phyloP scores from a whole-genome alignment of 352 stramenopile species.

The Pythium dissimile region DNA sequence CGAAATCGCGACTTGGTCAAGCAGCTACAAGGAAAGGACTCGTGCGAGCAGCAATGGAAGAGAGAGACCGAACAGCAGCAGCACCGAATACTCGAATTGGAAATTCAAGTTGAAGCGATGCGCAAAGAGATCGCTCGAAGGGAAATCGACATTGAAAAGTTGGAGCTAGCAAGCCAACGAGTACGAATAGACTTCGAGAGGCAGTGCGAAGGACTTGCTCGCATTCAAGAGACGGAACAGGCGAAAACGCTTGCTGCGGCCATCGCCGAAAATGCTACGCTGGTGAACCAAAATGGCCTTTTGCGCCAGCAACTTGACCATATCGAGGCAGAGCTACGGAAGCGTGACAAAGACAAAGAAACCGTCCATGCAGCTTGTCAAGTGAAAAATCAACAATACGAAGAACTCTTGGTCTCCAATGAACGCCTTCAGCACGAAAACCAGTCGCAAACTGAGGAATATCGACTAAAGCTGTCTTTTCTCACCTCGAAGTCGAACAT shows the following conservation, averaged over 20 bases:
- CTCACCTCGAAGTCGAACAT: slow-evolving; percentile 1
- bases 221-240: slow-evolving; percentile 19
- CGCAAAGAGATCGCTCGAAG: slow-evolving; percentile 38
- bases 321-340: slow-evolving; percentile 13
- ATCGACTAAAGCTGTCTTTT: slow-evolving; percentile 38
- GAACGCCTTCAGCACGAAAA: slow-evolving; percentile 39
- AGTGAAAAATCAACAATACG: slow-evolving; percentile 37
- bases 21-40: slow-evolving; percentile 1
- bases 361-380: slow-evolving; percentile 19
- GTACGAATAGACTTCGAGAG: slow-evolving; percentile 37
- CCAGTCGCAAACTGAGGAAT: slow-evolving; percentile 42
- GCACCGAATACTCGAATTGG: slow-evolving; percentile 9
- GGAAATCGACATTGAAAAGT: slow-evolving; percentile 47
- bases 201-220: slow-evolving; percentile 14
- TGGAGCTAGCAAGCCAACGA: slow-evolving; percentile 27
- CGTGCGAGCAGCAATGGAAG: not conserved
- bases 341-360: slow-evolving; percentile 29
- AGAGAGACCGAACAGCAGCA: slow-evolving; percentile 25
- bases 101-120: slow-evolving; percentile 30
- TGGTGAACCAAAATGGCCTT: slow-evolving; percentile 6
- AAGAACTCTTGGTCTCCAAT: slow-evolving; percentile 40
- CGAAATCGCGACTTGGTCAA: slow-evolving; percentile 17
- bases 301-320: slow-evolving; percentile 15
- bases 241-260: slow-evolving; percentile 25
- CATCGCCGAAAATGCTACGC: slow-evolving; percentile 5